phyloP scores from a whole-genome alignment of 192 early-diverging fungal species.

The Coemansia biformis region DNA sequence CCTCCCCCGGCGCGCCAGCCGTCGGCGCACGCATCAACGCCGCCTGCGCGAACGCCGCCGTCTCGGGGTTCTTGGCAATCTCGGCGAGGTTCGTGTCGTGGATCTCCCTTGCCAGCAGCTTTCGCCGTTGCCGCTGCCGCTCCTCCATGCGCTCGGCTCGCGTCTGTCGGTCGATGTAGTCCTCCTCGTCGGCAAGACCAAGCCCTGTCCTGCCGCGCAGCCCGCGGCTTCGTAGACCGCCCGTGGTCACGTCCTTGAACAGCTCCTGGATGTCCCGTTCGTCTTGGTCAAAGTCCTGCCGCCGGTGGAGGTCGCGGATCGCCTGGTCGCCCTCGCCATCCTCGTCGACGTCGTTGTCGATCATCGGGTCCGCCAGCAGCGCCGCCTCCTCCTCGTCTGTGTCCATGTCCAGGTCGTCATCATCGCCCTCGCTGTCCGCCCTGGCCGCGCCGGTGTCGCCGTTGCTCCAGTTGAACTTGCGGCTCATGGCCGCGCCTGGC shows the following conservation, averaged over 20 bases:
- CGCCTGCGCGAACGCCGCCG: conserved; percentile 48
- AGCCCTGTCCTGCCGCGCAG: conserved; percentile 8
- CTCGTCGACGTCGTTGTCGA: conserved; percentile 24
- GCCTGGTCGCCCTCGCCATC: conserved; percentile 21
- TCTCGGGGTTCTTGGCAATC: conserved; percentile 49
- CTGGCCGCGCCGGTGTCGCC: background rate
- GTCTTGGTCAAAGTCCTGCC: conserved; percentile 37
- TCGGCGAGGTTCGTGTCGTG: conserved; percentile 34
- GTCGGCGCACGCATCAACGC: conserved; percentile 39
- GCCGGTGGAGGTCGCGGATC: conserved; percentile 34
- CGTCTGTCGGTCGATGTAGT: conserved; percentile 41
- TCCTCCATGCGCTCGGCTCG: conserved; percentile 46
- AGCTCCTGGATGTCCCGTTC: conserved; percentile 34
- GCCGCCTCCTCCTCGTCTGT: conserved; percentile 36
- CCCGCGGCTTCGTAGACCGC: conserved; percentile 16
- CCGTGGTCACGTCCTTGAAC: conserved; percentile 37
- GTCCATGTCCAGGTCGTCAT: conserved; percentile 33
- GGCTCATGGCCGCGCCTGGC: conserved; percentile 1
- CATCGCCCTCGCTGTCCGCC: conserved; percentile 9
- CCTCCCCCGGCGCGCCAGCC: background rate
- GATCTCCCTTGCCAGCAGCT: conserved; percentile 30
- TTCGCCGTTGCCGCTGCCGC: conserved; percentile 11
- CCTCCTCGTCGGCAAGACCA: conserved; percentile 29
- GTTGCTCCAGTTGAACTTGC: conserved; percentile 42
- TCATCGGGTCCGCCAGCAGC: conserved; percentile 41